These are phyloP conservation scores for Salvia hispanica DNA, from an alignment of 257 asterid species.

Conservation along the genomic window DNA sequence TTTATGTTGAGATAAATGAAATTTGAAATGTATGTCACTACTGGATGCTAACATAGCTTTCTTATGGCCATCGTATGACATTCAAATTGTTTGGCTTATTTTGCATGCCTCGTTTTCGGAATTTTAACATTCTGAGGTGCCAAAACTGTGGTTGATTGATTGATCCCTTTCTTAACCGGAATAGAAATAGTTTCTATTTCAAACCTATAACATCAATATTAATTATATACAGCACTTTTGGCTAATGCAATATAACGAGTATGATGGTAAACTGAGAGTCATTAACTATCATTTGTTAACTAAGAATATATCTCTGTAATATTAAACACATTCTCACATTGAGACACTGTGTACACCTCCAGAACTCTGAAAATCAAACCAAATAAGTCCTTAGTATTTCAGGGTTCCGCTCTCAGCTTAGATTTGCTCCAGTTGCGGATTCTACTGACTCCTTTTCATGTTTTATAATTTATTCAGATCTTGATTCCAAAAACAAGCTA, in stretches of 20 bases:
- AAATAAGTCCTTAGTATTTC: neutral
- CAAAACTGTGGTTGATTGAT: neutral
- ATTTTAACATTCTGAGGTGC: neutral
- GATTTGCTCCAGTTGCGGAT: too few species aligned
- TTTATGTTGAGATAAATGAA: conserved; percentile 11
- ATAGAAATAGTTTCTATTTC: neutral
- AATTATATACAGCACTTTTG: neutral
- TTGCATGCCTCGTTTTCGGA: neutral
- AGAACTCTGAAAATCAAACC: neutral
- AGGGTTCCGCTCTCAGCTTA: neutral
- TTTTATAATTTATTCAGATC: too few species aligned
- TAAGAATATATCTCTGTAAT: neutral
- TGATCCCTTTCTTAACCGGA: neutral
- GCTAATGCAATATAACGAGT: neutral
- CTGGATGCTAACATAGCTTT: neutral
- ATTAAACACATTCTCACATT: neutral
- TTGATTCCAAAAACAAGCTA: too few species aligned
- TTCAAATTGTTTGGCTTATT: neutral
- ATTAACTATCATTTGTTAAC: neutral
- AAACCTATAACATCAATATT: neutral
- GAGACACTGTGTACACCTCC: neutral
- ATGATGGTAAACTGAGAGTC: neutral
- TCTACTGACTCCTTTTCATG: too few species aligned
- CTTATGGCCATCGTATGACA: neutral
- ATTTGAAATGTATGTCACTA: neutral